Evolutionary conservation across 73 alveolate species (phyloP), one percentile per base, ranked within the genome.

Genomic region (Paramecium primaurelia): DNA sequence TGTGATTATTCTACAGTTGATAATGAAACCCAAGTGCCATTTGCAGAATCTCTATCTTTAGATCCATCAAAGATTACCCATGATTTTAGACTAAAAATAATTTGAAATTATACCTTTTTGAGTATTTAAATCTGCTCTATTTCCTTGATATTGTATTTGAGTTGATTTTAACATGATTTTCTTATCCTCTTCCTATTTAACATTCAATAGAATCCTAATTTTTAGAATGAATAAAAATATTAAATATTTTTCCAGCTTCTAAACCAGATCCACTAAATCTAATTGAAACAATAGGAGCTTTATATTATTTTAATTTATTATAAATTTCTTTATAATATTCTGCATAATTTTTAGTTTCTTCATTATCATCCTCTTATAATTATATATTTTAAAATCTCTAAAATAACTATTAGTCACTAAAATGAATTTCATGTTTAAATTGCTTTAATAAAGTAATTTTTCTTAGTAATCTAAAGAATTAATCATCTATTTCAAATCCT

Each of bases 1-100:
- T 88, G 18, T 45, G 30, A 14, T 73, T 89, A 64, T 89, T 64
- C 58, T 37, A 40, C 26, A 10, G 68, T 83, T 45, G 44, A 47
- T 49, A 69, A 89, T 38, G 91, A 89, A 18, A 89, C 45, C 94
- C 92, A 71, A 26, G 94, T 89, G 8, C 94, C 94, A 71, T 89
- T 89, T 30, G 92, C 86, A 71, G 92, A 71, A 30, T 71, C 91
- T 47, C 58, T 71, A 3, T 71, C 88, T 45, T 47, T 71, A 14
- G 86, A 38, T 42, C 94, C 94, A 44, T 89, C 94, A 58, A 58
- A 45, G 16, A 89, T 44, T 14, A 26, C 22, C 94, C 94, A 89
- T 32, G 51, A 38, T 44, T 32, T 87, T 11, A 86, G 58, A 7
- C 77, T 25, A 0, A 32, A 9, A 58, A 86, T 30, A 51, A 25